Base-by-base conservation (phyloP, 2,329 filamentous ascomycete genomes). In the Penicillium frequentans region DNA sequence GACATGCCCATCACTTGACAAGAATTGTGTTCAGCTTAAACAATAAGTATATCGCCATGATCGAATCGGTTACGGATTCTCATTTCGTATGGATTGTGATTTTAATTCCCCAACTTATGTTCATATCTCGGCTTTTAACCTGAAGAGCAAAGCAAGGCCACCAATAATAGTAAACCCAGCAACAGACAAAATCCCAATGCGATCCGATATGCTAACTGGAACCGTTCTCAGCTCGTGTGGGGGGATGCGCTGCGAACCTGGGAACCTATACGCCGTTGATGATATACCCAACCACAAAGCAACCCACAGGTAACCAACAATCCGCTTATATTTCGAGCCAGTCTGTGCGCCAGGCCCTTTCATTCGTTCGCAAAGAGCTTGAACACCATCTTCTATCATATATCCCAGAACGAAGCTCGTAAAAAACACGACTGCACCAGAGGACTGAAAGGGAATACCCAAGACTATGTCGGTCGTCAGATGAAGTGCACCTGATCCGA, bases 351-450 rank as follows among this genome's bases (percentile, higher is more conserved):
- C 13, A 3, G 43, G 11, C 13, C 27, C 29, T 27, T 24, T 37
- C 3, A 47, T 48, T 6, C 31, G 7, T 29, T 45, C 26, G n/a
- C 39, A 70, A 11, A 65, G 10, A 7, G 24, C 48, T 39, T 68
- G 65, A n/a, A 68, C 35, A 1, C 19, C 24, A 55, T 73, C 69
- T 52, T 73, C 71, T 14, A 72, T 54, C 55, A 70, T 64, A n/a
- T 71, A 62, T 0, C 65, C 70, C 1, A 66, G 14, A 10, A 62
- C 55, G 23, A 65, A 63, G 2, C 59, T 56, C 27, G 35, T 33
- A 44, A 72, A 73, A 47, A 70, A 73, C 5, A 56, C 27, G 46
- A 68, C 23, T 3, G 66, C 55, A 2, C 68, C 64, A 3, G 63
- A 67, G 8, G 57, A 48, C 26, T 55, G 48, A 4, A 50, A 44